A percentile compares a stretch with the other conserved stretches of the same genome.
These are phyloP conservation scores for Dothiorella sarmentorum DNA, from an alignment of 2,329 filamentous ascomycete genomes.

Conservation along the genomic window DNA sequence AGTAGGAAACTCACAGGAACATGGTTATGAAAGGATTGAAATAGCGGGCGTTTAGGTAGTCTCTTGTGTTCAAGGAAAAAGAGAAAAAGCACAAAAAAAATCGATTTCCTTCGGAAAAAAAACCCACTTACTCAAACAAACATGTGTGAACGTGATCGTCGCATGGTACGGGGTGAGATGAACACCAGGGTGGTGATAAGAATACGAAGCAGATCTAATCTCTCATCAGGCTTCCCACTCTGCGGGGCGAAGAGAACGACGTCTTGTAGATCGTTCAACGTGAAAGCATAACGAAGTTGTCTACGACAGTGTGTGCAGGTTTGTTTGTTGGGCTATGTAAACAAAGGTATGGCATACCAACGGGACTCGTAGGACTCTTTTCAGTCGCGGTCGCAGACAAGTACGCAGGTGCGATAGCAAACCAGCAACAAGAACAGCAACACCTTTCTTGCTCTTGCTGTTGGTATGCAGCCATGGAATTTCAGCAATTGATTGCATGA, in stretches of 20 bases:
- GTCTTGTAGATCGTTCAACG: not conserved
- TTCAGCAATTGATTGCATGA: no score
- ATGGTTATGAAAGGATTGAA: not conserved
- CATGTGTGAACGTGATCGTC: conserved; percentile 7
- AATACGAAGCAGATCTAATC: not conserved
- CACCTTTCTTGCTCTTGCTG: no score
- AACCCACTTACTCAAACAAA: not conserved
- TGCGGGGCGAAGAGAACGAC: not conserved
- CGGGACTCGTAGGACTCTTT: no score
- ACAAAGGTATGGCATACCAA: no score
- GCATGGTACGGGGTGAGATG: not conserved
- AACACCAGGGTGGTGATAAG: not conserved
- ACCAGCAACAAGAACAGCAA: no score
- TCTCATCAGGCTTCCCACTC: not conserved
- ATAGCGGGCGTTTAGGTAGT: conserved; percentile 14
- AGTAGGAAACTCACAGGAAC: conserved; percentile 31
- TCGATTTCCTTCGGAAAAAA: conserved; percentile 1
- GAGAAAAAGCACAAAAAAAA: conserved; percentile 17
- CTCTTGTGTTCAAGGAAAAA: conserved; percentile 3
- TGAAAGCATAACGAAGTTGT: no score
- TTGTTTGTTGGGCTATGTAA: no score
- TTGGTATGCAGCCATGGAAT: no score
- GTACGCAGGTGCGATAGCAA: no score
- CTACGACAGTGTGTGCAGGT: no score
- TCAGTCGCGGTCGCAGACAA: no score